These are phyloP conservation scores for Oryza glumipatula DNA, from an alignment of 176 grass and related monocot genomes.

Conservation along the genomic window DNA sequence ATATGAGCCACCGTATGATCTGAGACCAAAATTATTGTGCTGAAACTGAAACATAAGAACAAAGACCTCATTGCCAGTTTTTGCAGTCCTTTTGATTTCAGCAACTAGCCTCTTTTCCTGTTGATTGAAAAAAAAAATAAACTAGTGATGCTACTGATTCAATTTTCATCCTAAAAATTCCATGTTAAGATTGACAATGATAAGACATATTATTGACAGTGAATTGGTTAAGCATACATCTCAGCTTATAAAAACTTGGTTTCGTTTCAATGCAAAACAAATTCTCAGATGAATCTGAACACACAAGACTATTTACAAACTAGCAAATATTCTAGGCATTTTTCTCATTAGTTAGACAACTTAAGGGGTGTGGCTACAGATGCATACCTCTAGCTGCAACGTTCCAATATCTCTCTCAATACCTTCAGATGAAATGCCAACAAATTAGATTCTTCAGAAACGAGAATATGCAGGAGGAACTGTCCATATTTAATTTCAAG, in stretches of 20 bases:
- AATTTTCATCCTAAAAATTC: constrained; percentile 22
- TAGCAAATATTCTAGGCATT: neutral
- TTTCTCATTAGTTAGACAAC: constrained; percentile 2
- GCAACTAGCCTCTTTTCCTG: constrained; percentile 93
- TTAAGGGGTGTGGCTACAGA: neutral
- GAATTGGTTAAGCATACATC: constrained; percentile 11
- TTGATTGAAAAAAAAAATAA: constrained; percentile 38
- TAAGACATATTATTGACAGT: neutral
- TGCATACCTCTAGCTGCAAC: constrained; percentile 80
- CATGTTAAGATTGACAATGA: constrained; percentile 5
- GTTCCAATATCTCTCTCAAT: constrained; percentile 82
- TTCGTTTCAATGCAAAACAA: neutral
- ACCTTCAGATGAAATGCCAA: constrained; percentile 49
- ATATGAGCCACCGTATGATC: constrained; percentile 2
- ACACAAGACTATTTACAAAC: constrained; percentile 17
- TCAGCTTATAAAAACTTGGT: constrained; percentile 15
- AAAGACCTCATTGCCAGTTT: constrained; percentile 93
- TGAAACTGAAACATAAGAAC: constrained; percentile 39
- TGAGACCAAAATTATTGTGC: neutral
- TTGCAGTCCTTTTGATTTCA: constrained; percentile 98
- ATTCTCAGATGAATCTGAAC: constrained; percentile 22
- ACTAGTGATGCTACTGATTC: constrained; percentile 5
- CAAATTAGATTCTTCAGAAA: neutral
- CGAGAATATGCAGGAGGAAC: neutral
- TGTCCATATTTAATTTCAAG: neutral